These are phyloP conservation scores for Neurospora sp. DNA, from an alignment of 495 filamentous ascomycete genomes.

Conservation along the genomic window DNA sequence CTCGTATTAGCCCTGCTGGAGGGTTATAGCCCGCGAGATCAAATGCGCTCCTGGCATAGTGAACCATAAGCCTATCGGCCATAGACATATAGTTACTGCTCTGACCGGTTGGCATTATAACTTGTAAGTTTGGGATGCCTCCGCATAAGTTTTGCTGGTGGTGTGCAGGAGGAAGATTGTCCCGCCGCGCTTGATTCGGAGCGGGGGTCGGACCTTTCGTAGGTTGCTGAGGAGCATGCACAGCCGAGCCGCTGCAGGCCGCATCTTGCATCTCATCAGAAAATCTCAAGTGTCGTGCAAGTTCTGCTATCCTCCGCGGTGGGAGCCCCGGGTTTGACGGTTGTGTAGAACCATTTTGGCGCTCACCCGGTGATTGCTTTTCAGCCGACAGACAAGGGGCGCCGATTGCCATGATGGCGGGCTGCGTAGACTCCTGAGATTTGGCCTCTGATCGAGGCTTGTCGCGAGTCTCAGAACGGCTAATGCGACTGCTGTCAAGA, in stretches of 20 bases:
- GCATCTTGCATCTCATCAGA: not conserved
- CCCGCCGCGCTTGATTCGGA: not conserved
- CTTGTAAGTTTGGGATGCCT: not conserved
- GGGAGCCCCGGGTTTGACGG: not conserved
- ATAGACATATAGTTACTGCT: not conserved
- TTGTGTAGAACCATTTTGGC: not conserved
- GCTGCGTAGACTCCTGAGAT: not conserved
- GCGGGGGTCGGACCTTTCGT: not conserved
- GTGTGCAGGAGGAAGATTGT: not conserved
- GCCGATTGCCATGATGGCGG: not conserved
- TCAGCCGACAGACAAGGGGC: conserved; percentile 1
- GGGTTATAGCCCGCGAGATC: not conserved
- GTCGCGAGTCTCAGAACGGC: not conserved
- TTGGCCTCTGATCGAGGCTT: not conserved
- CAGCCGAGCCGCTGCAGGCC: not conserved
- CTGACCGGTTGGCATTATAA: not conserved
- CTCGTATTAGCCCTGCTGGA: not conserved
- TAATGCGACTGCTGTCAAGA: not conserved
- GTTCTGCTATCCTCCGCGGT: not conserved
- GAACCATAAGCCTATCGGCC: not conserved
- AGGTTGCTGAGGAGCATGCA: not conserved
- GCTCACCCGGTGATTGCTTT: not conserved
- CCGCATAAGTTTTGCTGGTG: not conserved
- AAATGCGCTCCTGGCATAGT: not conserved
- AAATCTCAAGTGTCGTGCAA: not conserved